Evolutionary conservation across 2,329 filamentous ascomycete genomes (phyloP), one percentile per base, ranked within the genome.

Genomic region (Penicillium oxalicum): DNA sequence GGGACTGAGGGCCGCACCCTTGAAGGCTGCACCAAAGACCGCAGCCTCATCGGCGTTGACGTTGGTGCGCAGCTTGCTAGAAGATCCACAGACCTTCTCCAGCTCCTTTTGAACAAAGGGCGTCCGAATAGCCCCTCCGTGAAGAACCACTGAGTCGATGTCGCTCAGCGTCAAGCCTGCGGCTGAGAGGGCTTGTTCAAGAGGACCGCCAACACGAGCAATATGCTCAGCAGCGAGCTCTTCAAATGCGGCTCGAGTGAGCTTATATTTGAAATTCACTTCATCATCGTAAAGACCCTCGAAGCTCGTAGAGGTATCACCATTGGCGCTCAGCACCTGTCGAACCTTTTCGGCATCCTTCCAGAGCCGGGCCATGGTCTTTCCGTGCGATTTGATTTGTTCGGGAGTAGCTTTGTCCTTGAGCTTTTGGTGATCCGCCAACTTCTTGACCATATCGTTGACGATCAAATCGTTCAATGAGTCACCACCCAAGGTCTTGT

Each of bases 11-110:
- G 88, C 83, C 45, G 93, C 93, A 44, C 88, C 93, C 65, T 91
- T 88, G 78, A 98, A 97, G 27, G 87, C 91, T 47, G 93, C 91
- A 60, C 93, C 93, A 68, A 97, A 95, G 8, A 95, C 93, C 44
- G 93, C 93, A 25, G 93, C 87, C 72, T 98, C 93, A 62, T 98
- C 93, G 9, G 91, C 87, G 73, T 98, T 98, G 65, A 98, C 93
- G 61, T 94, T 98, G 63, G 85, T 87, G 56, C 90, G 86, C 51
- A 98, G 77, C 75, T 95, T 96, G 44, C 86, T 82, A 6, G 83
- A 71, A 13, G 78, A 80, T 34, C 88, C 87, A 44, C 84, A 80
- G 38, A 87, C 70, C 53, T 82, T 81, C 71, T 96, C 90, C 12
- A 98, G 81, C 61, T 86, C 80, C 70, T 85, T 91, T 69, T 97